Base-by-base conservation (phyloP, 768 basidiomycete genomes). In the Naematelia encephala region DNA sequence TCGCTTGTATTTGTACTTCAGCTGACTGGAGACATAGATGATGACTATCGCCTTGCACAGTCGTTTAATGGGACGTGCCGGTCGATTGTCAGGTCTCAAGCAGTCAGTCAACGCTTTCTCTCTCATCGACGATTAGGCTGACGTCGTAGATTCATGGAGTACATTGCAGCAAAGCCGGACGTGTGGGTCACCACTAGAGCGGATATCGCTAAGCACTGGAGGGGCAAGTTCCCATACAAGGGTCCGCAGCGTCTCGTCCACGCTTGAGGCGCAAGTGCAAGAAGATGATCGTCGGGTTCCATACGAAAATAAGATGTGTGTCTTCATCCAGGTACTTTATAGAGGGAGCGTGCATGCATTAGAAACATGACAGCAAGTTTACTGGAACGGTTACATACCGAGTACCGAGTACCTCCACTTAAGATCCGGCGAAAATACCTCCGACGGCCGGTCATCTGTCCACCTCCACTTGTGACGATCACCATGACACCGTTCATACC, bases 11-110 rank as follows among this genome's bases (percentile, higher is more conserved):
- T n/a, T 11, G 39, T n/a, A 11, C 11, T n/a, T 11, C 11, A 42
- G n/a, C 39, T 47, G 46, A 47, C 46, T 19, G 5, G 8, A 19
- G 39, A n/a, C 16, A 16, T 16, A 47, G 46, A 47, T 47, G 46
- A 47, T 47, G 46, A 47, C 46, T 21, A 47, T 47, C 23, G 46
- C 46, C 5, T 21, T 47, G 46, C 46, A 47, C 46, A 47, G 23
- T 25, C 16, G 46, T 19, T 11, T 47, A 11, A 47, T 47, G 8
- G 46, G 46, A 10, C 46, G 46, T 5, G n/a, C 46, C 23, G 46
- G 46, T 21, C 16, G 46, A 8, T 25, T 47, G 16, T n/a, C 46
- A 5, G 46, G 46, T 21, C 46, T 47, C 46, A 47, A 25, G 23
- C 16, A 19, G 46, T 47, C 8, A 47, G 46, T 47, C 19, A 11